Evolutionary conservation across 805 yeast genomes (phyloP), one percentile per base, ranked within the genome.

Genomic region (Metschnikowia baotianmanensis): DNA sequence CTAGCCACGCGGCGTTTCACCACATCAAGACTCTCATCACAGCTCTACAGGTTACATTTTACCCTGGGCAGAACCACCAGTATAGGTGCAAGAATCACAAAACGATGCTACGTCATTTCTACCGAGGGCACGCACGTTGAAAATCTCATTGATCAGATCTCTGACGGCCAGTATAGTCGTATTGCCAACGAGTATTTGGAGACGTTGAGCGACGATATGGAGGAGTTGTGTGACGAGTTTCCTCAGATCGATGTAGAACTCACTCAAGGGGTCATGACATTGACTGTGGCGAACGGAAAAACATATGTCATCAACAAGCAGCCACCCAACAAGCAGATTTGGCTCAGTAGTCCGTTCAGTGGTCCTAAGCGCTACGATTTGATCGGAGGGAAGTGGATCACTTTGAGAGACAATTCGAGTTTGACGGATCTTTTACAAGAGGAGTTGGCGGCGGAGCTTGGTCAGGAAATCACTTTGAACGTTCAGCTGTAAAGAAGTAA

Each of bases 271-370:
- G 97, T 93, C 7, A 62, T 93, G 63, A 81, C 91, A 1, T 60
- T 93, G 42, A 77, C 72, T 6, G 53, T 86, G 13, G 86, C 91
- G 3, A 76, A 80, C 1, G 68, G 71, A 13, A 98, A 97, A 1
- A 77, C 90, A 0, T 93, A 93, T 58, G 96, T 93, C 21, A 82
- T 93, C 57, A 93, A 93, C 68, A 91, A 89, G 58, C 98, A 93
- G 64, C 99, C 99, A 1, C 97, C 99, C 3, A 93, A 89, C 65
- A 84, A 86, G 63, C 99, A 93, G 61, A 83, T 93, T 22, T 93
- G 99, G 99, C 72, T 91, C 38, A 80, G 95, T 44, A 85, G 96
- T 31, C 99, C 99, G 0, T 57, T 88, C 3, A 84, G 95, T 6
- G 99, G 99, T 0, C 99, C 99, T 5, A 88, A 89, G 57, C 55